A percentile compares a stretch with the other conserved stretches of the same genome.
These are phyloP conservation scores for Aquilaria sinensis DNA, from an alignment of 345 rosid species.

Conservation along the genomic window DNA sequence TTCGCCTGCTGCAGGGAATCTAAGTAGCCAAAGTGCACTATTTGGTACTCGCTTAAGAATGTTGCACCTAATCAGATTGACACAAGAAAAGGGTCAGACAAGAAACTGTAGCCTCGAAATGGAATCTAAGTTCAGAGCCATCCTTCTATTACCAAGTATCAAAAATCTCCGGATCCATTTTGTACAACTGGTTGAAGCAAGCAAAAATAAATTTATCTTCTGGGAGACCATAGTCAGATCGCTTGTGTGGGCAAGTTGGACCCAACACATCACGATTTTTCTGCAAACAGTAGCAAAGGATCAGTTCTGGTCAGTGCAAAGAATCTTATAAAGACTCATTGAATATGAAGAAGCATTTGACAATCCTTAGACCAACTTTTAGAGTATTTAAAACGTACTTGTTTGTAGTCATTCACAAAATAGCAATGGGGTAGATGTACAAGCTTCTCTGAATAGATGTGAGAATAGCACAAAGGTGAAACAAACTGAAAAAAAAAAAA, in stretches of 20 bases:
- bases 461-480: constrained; percentile 67
- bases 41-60: constrained; percentile 94
- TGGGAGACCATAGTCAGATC: constrained; percentile 90
- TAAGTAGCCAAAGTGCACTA: constrained; percentile 97
- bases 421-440: constrained; percentile 98
- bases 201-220: constrained; percentile 97
- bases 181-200: constrained; percentile 97
- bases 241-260: constrained; percentile 63
- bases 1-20: constrained; percentile 99
- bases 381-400: constrained; percentile 34
- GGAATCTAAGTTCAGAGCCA: not conserved
- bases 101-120: not conserved
- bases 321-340: not conserved
- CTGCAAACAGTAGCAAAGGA: constrained; percentile 33
- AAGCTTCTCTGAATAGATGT: constrained; percentile 93
- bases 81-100: constrained; percentile 5
- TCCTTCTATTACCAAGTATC: constrained; percentile 65
- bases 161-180: constrained; percentile 97
- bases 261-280: constrained; percentile 89
- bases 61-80: constrained; percentile 59
- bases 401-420: constrained; percentile 98
- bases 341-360: not conserved
- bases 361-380: not conserved
- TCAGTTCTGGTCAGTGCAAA: not conserved
- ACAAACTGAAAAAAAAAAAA: constrained; percentile 56